These are phyloP conservation scores for Leptodontidium sp. DNA, from an alignment of 2,329 filamentous ascomycete species.

Conservation along the genomic window DNA sequence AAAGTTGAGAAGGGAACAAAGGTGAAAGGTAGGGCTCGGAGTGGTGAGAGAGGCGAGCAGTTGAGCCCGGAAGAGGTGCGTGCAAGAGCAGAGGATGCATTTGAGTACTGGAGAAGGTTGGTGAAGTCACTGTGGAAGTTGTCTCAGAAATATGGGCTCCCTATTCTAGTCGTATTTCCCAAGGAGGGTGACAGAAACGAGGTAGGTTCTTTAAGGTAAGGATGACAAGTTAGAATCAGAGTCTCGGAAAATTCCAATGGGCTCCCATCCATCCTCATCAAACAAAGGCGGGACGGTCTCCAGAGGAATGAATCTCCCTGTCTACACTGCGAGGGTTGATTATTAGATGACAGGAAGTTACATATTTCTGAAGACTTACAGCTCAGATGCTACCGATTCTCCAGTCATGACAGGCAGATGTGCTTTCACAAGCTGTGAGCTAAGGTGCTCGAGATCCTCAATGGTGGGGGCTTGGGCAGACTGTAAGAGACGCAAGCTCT, in stretches of 20 bases:
- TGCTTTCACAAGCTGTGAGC: neutral
- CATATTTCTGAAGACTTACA: constrained; percentile 6
- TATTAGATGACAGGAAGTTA: neutral
- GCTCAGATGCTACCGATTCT: constrained; percentile 3
- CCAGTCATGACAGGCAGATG: neutral
- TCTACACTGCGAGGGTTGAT: neutral
- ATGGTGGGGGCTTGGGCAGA: neutral
- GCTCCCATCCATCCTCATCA: neutral
- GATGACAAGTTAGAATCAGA: neutral
- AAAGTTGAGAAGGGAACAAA: too few relatives aligned
- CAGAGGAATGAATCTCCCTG: neutral
- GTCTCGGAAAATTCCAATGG: constrained; percentile 6
- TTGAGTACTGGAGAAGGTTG: too few relatives aligned
- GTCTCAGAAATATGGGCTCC: too few relatives aligned
- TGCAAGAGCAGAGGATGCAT: too few relatives aligned
- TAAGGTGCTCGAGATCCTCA: neutral
- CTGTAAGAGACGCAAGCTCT: neutral
- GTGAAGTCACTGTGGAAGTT: too few relatives aligned
- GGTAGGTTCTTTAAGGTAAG: neutral
- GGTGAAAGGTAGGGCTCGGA: too few relatives aligned
- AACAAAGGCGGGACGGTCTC: neutral
- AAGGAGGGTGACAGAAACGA: too few relatives aligned
- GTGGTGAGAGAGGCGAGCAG: too few relatives aligned
- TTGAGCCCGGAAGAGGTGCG: too few relatives aligned
- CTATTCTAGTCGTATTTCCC: too few relatives aligned